Conservation (phyloP, 1,284 basidiomycete genomes). For the Chiua sp. region DNA sequence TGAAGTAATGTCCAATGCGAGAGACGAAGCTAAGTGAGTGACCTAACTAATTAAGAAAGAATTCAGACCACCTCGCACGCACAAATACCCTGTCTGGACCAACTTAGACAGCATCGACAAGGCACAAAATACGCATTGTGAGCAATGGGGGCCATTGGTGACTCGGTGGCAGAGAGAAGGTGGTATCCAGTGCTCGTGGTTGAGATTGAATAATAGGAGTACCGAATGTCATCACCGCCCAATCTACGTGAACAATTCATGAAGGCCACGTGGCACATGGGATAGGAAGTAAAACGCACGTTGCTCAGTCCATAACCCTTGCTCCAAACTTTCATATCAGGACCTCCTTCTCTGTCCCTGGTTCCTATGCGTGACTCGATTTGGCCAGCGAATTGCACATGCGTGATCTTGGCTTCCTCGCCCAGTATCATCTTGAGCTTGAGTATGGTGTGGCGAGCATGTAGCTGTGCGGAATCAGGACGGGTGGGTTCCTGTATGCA, state of each 20-base stretch:
- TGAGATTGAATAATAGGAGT: constrained; percentile 96
- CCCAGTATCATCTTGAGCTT: constrained; percentile 94
- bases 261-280: constrained; percentile 2
- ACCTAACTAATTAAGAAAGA: too few species aligned
- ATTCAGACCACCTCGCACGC: too few species aligned
- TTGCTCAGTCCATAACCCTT: constrained; percentile 78
- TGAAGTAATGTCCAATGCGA: too few species aligned
- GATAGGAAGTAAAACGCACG: constrained; percentile 36
- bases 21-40: too few species aligned
- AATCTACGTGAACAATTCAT: constrained; percentile 70
- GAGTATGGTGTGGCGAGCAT: constrained; percentile 81
- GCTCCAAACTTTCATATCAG: constrained; percentile 90
- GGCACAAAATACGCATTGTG: constrained; percentile 92
- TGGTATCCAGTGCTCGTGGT: constrained; percentile 86
- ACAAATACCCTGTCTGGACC: constrained; percentile 70
- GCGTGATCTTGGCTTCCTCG: constrained; percentile 88
- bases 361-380: constrained; percentile 89
- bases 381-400: constrained; percentile 83
- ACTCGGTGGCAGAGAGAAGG: constrained; percentile 85
- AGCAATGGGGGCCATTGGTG: constrained; percentile 82
- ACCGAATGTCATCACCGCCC: constrained; percentile 88
- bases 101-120: constrained; percentile 90
- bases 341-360: constrained; percentile 77
- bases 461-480: constrained; percentile 77
- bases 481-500: constrained; percentile 43